Evolutionary conservation across 2,329 filamentous ascomycete species (phyloP), one percentile per base, ranked within the genome.

Genomic region (Fusarium sp.): DNA sequence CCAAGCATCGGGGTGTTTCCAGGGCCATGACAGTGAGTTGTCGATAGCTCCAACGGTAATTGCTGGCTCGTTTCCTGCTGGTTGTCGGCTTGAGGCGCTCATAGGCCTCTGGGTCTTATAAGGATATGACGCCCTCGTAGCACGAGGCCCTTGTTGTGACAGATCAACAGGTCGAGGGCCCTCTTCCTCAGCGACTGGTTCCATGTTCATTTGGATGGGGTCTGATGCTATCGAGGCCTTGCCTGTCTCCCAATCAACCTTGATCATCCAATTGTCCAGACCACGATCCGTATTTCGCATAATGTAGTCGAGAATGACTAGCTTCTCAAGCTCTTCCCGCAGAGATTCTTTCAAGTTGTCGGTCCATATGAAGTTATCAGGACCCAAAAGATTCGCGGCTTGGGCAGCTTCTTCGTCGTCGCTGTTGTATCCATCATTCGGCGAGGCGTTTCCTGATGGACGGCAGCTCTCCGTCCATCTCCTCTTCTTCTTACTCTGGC

Each of bases 181-280:
- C 56, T 83, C 78, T 47, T 83, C 79, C 57, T 83, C 78, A 7
- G 86, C 83, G 8, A 80, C 79, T 6, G 79, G 77, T 58, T 91
- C 89, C 87, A 87, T 85, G 87, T 94, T 79, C 86, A 97, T 82
- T 35, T 89, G 88, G 50, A 89, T 85, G 17, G 95, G 94, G 69
- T 98, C 95, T 2, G 94, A 94, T 22, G 93, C 92, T 74, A 99
- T 94, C 13, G 93, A 94, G 18, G 96, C 96, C 78, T 93, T 90
- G 79, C 96, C 91, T 6, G 89, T 91, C 76, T 94, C 90, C 88
- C 91, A 94, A 82, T 99, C 95, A 38, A 99, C 94, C 82, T 94
- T 96, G 80, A 99, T 95, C 96, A 99, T 99, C 96, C 96, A 99
- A 78, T 99, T 99, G 81, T 99, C 96, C 64, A 98, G 86, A 4